Percentiles rank a stretch among this genome's conserved stretches.
Evolutionary conservation across 139 green algal genomes (phyloP).

Genomic region (Picochlorum sp.): DNA sequence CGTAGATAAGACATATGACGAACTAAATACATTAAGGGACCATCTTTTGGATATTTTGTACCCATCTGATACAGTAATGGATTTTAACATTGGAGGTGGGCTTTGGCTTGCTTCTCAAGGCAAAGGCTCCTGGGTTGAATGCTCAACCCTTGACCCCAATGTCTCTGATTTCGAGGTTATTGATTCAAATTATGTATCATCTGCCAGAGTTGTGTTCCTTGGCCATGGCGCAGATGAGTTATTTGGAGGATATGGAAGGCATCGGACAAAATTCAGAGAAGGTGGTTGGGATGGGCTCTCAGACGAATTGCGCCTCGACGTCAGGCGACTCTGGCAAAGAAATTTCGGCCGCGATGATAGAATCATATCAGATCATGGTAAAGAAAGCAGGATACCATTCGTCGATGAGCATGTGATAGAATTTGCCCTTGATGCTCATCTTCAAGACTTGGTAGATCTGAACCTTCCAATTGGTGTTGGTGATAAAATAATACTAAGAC

Average conservation of each 20-base stretch:
- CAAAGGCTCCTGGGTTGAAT: conserved; percentile 24
- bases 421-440: conserved; percentile 32
- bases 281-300: conserved; percentile 33
- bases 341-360: conserved; percentile 92
- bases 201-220: conserved; percentile 52
- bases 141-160: conserved; percentile 4
- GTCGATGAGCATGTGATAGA: conserved; percentile 78
- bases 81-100: conserved; percentile 88
- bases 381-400: conserved; percentile 82
- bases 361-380: conserved; percentile 67
- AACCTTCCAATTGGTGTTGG: conserved; percentile 44
- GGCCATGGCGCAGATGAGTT: conserved; percentile 93
- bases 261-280: conserved; percentile 62
- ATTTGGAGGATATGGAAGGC: conserved; percentile 83
- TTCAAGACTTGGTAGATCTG: conserved; percentile 45
- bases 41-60: conserved; percentile 66
- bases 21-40: conserved; percentile 43
- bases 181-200: neutral
- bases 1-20: conserved; percentile 61
- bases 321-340: conserved; percentile 75
- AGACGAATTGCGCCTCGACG: conserved; percentile 72
- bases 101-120: conserved; percentile 73
- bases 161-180: neutral
- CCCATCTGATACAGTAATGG: conserved; percentile 83
- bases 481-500: conserved; percentile 82